These are phyloP conservation scores for Penicillium hesseltinei DNA, from an alignment of 2,329 filamentous ascomycete species.

Conservation along the genomic window DNA sequence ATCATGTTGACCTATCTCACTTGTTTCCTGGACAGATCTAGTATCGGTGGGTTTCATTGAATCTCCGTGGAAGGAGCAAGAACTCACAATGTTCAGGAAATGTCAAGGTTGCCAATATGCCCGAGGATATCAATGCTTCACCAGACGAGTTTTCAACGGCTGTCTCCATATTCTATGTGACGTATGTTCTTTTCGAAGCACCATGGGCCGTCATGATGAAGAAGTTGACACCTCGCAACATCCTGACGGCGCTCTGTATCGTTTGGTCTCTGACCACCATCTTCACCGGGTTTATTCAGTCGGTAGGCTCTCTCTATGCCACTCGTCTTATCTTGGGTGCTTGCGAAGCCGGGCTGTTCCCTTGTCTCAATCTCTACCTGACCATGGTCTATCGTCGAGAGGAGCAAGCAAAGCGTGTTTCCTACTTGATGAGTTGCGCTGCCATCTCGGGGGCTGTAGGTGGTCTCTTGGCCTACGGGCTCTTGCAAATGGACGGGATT, in stretches of 20 bases:
- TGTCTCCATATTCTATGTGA: slow-evolving; percentile 53
- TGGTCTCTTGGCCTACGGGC: slow-evolving; percentile 39
- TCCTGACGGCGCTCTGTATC: slow-evolving; percentile 42
- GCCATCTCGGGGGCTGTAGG: slow-evolving; percentile 43
- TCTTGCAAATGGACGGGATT: slow-evolving; percentile 48
- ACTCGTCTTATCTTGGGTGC: slow-evolving; percentile 40
- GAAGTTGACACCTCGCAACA: slow-evolving; percentile 45
- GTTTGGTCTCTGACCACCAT: slow-evolving; percentile 52
- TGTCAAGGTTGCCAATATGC: slow-evolving; percentile 49
- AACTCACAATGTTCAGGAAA: slow-evolving; percentile 38
- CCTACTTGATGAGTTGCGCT: slow-evolving; percentile 42
- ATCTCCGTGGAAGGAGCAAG: background rate
- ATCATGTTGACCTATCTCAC: slow-evolving; percentile 57
- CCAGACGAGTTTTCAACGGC: slow-evolving; percentile 48
- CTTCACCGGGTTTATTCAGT: slow-evolving; percentile 48
- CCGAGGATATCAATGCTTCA: slow-evolving; percentile 45
- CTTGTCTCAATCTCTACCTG: slow-evolving; percentile 41
- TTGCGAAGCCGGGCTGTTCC: slow-evolving; percentile 42
- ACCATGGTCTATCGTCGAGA: slow-evolving; percentile 44
- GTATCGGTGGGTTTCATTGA: slow-evolving; percentile 43
- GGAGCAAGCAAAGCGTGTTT: slow-evolving; percentile 43
- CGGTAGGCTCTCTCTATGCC: slow-evolving; percentile 43
- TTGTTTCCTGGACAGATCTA: slow-evolving; percentile 56
- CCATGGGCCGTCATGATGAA: slow-evolving; percentile 51
- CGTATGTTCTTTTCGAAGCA: slow-evolving; percentile 51